Conservation (phyloP, 1,284 basidiomycete species). For the Pseudozyma hubeiensis region DNA sequence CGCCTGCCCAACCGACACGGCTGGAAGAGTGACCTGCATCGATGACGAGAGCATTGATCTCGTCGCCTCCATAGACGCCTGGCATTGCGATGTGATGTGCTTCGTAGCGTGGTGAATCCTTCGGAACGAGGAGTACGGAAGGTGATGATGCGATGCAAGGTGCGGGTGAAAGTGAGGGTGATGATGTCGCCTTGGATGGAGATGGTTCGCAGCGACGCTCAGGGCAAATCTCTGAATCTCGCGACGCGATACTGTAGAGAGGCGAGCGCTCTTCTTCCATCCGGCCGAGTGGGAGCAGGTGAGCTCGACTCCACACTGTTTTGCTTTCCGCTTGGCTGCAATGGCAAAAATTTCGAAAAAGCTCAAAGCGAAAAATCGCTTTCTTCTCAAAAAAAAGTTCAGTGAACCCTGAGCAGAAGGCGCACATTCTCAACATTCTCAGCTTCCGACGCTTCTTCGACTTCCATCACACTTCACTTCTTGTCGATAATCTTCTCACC, state of each 20-base stretch:
- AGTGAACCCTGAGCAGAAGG: slow-evolving; percentile 11
- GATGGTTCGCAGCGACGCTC: slow-evolving; percentile 1
- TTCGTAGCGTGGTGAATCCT: neutral
- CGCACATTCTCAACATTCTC: neutral
- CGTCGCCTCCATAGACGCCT: slow-evolving; percentile 73
- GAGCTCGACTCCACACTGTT: slow-evolving; percentile 21
- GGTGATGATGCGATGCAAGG: neutral
- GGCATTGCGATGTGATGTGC: slow-evolving; percentile 47
- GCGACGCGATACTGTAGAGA: slow-evolving; percentile 29
- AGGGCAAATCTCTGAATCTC: slow-evolving; percentile 14
- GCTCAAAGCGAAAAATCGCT: neutral
- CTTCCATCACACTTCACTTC: no score
- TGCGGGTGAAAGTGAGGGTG: neutral
- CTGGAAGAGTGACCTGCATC: slow-evolving; percentile 91
- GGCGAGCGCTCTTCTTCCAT: slow-evolving; percentile 18
- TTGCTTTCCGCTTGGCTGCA: neutral
- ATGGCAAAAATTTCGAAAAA: slow-evolving; percentile 32
- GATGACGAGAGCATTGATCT: slow-evolving; percentile 93
- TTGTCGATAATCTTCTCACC: no score
- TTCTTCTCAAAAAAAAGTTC: slow-evolving; percentile 19
- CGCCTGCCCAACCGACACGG: slow-evolving; percentile 89
- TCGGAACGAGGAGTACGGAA: neutral
- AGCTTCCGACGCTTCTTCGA: neutral
- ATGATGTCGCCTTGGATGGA: neutral
- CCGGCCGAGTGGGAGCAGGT: slow-evolving; percentile 24